phyloP scores from a whole-genome alignment of 1,284 basidiomycete species.

The Trametes polyzona region DNA sequence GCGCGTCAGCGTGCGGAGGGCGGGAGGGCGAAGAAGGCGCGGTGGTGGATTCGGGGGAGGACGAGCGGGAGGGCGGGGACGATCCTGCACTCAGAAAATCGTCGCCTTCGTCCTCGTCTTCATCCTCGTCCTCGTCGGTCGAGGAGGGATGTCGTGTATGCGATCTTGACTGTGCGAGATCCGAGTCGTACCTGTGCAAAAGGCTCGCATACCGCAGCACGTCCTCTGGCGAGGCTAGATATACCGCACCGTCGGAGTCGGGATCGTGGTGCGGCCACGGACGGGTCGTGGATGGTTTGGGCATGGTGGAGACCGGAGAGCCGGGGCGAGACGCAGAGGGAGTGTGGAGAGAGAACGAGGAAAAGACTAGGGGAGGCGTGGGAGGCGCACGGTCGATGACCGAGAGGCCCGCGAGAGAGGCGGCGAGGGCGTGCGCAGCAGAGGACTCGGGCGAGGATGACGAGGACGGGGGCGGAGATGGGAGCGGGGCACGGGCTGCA shows the following conservation, averaged over 20 bases:
- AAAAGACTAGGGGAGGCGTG: no score
- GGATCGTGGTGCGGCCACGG: no score
- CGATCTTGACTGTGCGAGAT: neutral
- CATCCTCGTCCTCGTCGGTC: neutral
- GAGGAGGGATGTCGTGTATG: neutral
- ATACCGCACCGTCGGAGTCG: neutral
- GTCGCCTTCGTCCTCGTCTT: neutral
- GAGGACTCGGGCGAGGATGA: no score
- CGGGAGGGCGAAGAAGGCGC: neutral
- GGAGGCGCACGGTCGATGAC: no score
- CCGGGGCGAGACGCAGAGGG: neutral
- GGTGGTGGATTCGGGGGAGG: neutral
- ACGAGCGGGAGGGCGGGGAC: conserved; percentile 1
- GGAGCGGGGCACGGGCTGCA: no score
- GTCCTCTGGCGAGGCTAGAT: neutral
- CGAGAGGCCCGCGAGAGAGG: neutral
- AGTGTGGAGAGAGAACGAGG: neutral
- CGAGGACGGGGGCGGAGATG: neutral
- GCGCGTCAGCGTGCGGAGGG: neutral
- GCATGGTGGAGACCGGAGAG: neutral
- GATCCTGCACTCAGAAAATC: neutral
- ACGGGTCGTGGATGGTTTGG: no score
- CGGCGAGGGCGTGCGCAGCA: no score
- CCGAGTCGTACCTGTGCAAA: neutral
- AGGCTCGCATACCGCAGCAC: neutral